Evolutionary conservation across 148 eudicot species (phyloP).

Genomic region (Dysphania ambrosioides): DNA sequence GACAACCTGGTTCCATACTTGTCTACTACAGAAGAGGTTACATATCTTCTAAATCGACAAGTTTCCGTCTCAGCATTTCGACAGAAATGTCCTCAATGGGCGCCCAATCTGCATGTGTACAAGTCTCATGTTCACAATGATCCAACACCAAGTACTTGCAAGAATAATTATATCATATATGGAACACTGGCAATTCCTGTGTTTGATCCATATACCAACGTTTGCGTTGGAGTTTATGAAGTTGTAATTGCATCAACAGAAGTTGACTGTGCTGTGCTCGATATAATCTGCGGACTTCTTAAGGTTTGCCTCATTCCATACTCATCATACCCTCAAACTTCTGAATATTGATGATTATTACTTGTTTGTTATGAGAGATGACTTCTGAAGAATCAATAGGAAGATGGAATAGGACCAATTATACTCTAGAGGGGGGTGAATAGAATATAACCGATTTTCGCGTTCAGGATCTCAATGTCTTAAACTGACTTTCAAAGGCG

Average conservation of each 20-base stretch:
- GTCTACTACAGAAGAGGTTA: background rate
- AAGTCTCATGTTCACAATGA: background rate
- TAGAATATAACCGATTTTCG: too few species aligned
- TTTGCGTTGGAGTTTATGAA: background rate
- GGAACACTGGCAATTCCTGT: background rate
- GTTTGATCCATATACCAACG: background rate
- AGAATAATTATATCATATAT: background rate
- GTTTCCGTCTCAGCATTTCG: background rate
- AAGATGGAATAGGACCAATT: too few species aligned
- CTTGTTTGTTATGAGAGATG: too few species aligned
- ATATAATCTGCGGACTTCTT: background rate
- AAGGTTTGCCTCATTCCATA: background rate
- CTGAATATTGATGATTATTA: too few species aligned
- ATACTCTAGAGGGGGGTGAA: too few species aligned
- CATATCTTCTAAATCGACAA: background rate
- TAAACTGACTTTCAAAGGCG: too few species aligned
- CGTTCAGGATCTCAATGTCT: too few species aligned
- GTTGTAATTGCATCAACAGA: background rate
- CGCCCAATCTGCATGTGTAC: background rate
- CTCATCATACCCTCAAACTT: too few species aligned
- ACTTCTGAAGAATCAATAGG: too few species aligned
- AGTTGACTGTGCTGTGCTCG: background rate
- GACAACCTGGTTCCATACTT: background rate
- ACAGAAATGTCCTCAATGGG: background rate
- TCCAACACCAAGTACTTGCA: background rate